Base-by-base conservation (phyloP, 2,329 filamentous ascomycete species). In the Arthrobotrys musiformis region DNA sequence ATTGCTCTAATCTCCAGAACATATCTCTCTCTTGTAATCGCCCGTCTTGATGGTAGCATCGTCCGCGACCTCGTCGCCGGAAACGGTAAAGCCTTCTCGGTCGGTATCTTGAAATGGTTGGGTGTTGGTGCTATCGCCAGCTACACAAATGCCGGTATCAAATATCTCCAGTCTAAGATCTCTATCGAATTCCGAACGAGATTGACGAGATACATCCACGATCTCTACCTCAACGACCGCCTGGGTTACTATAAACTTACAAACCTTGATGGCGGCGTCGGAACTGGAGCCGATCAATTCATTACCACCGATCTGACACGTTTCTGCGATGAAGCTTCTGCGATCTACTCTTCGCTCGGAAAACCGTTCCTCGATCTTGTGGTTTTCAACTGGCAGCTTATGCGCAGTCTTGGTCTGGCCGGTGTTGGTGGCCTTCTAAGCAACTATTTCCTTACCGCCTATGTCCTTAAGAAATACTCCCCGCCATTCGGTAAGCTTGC, bases 381-480 rank as follows among this genome's bases (percentile, higher is more conserved):
- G 80, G 95, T 98, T 54, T 99, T 99, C 86, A 99, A 97, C 84
- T 99, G 97, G 83, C 95, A 99, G 83, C 89, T 99, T 0, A 97
- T 97, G 83, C 91, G 91, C 37, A 97, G 94, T 0, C 87, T 99
- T 0, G 95, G 95, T 0, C 94, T 94, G 0, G 84, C 98, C 17
- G 95, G 95, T 0, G 85, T 98, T 70, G 92, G 90, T 3, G 94
- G 93, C 0, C 88, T 99, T 30, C 85, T 97, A 80, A 92, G 92
- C 82, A 97, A 97, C 82, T 99, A 99, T 84, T 93, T 97, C 84
- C 86, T 95, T 61, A 99, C 95, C 0, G 95, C 95, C 1, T 96
- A 93, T 79, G 90, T 98, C 64, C 87, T 99, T 4, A 90, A 94
- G 68, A 90, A 90, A 80, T 86, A 98, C 17, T 98, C 95, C 0